A percentile compares a stretch with the other conserved stretches of the same genome.
Evolutionary conservation across 306 rosid genomes (phyloP).

Genomic region (Prinsepia uniflora): DNA sequence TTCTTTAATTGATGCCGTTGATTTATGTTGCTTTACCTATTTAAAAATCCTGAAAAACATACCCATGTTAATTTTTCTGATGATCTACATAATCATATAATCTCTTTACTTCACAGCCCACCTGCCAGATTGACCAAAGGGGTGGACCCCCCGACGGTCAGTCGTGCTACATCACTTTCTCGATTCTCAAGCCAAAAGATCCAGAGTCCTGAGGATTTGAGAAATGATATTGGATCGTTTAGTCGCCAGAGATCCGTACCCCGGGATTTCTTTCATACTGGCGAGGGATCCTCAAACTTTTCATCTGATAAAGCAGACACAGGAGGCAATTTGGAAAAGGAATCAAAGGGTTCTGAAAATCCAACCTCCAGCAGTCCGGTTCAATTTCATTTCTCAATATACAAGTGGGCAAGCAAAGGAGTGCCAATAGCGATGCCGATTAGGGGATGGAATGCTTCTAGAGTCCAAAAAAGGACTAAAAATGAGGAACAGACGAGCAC

Average conservation of each 20-base stretch:
- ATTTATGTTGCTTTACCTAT: too few species aligned
- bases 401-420: conserved; percentile 93
- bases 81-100: too few species aligned
- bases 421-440: conserved; percentile 58
- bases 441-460: conserved; percentile 49
- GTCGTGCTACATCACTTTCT: conserved; percentile 42
- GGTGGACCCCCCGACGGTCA: conserved; percentile 52
- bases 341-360: conserved; percentile 33
- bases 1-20: not conserved
- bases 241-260: conserved; percentile 38
- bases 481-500: conserved; percentile 42
- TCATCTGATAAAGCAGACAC: conserved; percentile 34
- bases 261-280: conserved; percentile 26
- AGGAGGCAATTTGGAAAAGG: conserved; percentile 36
- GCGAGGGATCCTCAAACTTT: conserved; percentile 23
- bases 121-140: conserved; percentile 53
- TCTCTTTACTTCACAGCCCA: conserved; percentile 41
- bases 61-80: not conserved
- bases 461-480: conserved; percentile 38
- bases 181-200: conserved; percentile 49
- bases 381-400: conserved; percentile 92
- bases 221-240: conserved; percentile 27
- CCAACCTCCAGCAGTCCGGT: conserved; percentile 36
- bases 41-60: too few species aligned
- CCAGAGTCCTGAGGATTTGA: conserved; percentile 37